Base-by-base conservation (phyloP, 192 early-diverging fungal species). In the Backusella morwellensis region DNA sequence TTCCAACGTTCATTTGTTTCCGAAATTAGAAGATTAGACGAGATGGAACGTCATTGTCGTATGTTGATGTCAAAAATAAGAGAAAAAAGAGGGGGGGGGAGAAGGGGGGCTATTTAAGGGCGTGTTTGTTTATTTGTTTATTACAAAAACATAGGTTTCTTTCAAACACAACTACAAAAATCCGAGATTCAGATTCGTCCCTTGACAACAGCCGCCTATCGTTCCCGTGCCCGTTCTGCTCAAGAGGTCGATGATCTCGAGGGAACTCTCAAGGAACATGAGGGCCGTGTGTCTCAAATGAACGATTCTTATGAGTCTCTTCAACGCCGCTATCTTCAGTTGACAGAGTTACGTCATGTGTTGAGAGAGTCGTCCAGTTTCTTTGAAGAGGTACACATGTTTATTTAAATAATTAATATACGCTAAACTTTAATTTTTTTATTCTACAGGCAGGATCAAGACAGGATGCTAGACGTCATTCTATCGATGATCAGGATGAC, bases 1-100 rank as follows among this genome's bases (percentile, higher is more conserved):
- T 99, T 99, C 80, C 97, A 99, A 84, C 91, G 97, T 21, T 91
- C 95, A 23, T 98, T 96, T 84, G 98, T 98, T 26, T 92, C 86
- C 71, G 95, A 98, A 82, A 97, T 99, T 80, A 91, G 96, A 76
- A 92, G 96, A 47, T 89, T 97, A 35, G 97, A 99, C 81, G 98
- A 99, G 83, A 94, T 99, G 91, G 96, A 98, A 82, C 92, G 98
- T 73, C 95, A 94, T 76, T 86, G 97, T 68, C 94, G 98, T 94
- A 88, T 85, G 91, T 85, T 44, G 38, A 21, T 26, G 54, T 59
- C 54, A 26, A 59, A 59, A 59, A 59, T 1, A 26, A 26, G 26
- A 11, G 3, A 26, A 26, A 59, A 23, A 19, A 19, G 29, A 11
- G 11, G 2, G 8, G 8, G 3, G 11, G 26, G 3, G 23, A 26